A percentile compares a stretch with the other conserved stretches of the same genome.
Conservation (phyloP, 192 early-diverging fungal species). For the Coemansia sp. region DNA sequence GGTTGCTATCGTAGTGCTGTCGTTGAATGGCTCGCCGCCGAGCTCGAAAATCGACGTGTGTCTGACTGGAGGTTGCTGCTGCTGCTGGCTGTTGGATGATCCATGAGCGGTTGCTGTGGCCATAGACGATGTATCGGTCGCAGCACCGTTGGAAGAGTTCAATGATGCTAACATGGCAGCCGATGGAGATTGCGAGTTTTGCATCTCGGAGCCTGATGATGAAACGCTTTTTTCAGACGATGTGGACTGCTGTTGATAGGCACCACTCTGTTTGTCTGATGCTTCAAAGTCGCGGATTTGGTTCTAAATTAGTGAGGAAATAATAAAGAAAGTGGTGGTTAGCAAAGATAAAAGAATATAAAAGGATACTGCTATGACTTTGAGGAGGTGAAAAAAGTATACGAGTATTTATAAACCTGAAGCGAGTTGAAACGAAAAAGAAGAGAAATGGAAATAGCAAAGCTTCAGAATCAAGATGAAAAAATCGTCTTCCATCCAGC, state of each 20-base stretch:
- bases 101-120: conserved; percentile 2
- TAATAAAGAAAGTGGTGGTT: background rate
- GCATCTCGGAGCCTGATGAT: background rate
- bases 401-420: background rate
- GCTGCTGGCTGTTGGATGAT: background rate
- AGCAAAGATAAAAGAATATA: background rate
- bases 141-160: conserved; percentile 5
- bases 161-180: background rate
- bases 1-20: conserved; percentile 5
- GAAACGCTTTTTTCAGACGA: background rate
- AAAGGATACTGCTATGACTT: background rate
- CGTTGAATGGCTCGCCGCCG: conserved; percentile 48
- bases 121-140: conserved; percentile 1
- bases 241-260: background rate
- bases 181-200: background rate
- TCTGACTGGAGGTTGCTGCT: conserved; percentile 14
- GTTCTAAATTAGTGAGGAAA: background rate
- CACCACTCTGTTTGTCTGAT: background rate
- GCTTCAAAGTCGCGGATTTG: background rate
- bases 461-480: conserved; percentile 1
- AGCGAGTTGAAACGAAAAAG: background rate
- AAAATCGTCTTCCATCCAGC: background rate
- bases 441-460: background rate
- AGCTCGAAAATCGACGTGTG: conserved; percentile 52
- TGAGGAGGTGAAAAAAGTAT: background rate